These are phyloP conservation scores for Anisogramma anomala DNA, from an alignment of 2,329 filamentous ascomycete species.

Conservation along the genomic window DNA sequence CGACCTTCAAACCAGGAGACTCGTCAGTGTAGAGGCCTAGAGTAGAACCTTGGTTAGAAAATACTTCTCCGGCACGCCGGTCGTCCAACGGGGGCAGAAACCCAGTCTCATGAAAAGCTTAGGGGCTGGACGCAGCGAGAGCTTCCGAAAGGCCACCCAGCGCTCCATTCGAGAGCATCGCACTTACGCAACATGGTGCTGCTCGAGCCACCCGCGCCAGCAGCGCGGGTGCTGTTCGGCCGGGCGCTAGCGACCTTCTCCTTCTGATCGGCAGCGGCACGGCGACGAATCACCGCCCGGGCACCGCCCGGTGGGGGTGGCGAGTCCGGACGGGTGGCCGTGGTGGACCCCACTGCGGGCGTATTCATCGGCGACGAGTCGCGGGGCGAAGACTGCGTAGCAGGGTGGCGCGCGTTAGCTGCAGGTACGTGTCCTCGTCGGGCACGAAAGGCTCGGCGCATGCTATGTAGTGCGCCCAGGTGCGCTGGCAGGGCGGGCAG, in stretches of 20 bases:
- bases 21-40: slow-evolving; percentile 93
- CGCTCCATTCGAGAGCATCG: too few species aligned
- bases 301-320: slow-evolving; percentile 86
- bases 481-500: too few species aligned
- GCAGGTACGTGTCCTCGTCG: too few species aligned
- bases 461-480: too few species aligned
- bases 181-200: slow-evolving; percentile 92
- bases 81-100: too few species aligned
- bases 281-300: slow-evolving; percentile 87
- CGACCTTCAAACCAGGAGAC: slow-evolving; percentile 92
- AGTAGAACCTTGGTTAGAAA: slow-evolving; percentile 1
- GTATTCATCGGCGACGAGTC: slow-evolving; percentile 47
- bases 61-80: too few species aligned
- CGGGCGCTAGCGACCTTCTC: slow-evolving; percentile 92
- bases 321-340: slow-evolving; percentile 63
- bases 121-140: too few species aligned
- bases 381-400: slow-evolving; percentile 44
- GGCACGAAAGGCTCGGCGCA: too few species aligned
- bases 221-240: slow-evolving; percentile 82
- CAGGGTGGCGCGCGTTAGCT: too few species aligned
- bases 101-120: too few species aligned
- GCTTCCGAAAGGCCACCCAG: too few species aligned
- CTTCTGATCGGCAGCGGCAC: slow-evolving; percentile 92
- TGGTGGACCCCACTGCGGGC: slow-evolving; percentile 51
- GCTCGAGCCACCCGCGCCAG: slow-evolving; percentile 88